phyloP scores from a whole-genome alignment of 2,329 filamentous ascomycete genomes.

The Colletotrichum magnum region DNA sequence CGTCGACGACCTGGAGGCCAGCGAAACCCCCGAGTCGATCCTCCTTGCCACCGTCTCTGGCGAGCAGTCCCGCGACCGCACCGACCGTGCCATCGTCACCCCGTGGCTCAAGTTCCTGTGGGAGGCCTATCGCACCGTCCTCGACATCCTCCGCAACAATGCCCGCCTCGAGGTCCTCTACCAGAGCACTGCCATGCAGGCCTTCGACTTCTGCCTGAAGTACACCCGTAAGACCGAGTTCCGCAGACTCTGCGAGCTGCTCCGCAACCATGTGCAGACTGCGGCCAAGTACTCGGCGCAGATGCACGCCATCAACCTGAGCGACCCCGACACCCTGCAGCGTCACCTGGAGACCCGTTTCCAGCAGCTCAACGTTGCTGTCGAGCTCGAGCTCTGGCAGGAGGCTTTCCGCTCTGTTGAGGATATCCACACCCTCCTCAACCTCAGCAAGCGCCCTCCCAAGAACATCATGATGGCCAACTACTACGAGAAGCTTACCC shows the following conservation, averaged over 20 bases:
- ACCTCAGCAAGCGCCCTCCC: slow-evolving; percentile 95
- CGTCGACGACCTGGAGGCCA: slow-evolving; percentile 95
- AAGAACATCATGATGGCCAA: slow-evolving; percentile 99
- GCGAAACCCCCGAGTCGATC: slow-evolving; percentile 97
- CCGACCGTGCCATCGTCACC: slow-evolving; percentile 97
- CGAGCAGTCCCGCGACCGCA: slow-evolving; percentile 96
- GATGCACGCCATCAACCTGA: slow-evolving; percentile 99
- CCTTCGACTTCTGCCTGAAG: slow-evolving; percentile 98
- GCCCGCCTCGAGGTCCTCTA: slow-evolving; percentile 97
- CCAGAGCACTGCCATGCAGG: slow-evolving; percentile 97
- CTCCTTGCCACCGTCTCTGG: slow-evolving; percentile 97
- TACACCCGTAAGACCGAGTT: slow-evolving; percentile 99
- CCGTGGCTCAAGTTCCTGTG: slow-evolving; percentile 99
- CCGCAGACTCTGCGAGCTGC: slow-evolving; percentile 95
- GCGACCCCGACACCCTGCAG: slow-evolving; percentile 96
- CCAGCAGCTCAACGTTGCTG: slow-evolving; percentile 97
- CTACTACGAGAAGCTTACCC: slow-evolving; percentile 99
- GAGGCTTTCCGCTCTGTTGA: slow-evolving; percentile 99
- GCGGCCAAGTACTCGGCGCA: slow-evolving; percentile 98
- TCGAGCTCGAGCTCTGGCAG: slow-evolving; percentile 98
- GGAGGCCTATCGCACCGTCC: slow-evolving; percentile 98
- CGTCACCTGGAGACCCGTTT: slow-evolving; percentile 98
- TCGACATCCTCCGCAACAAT: slow-evolving; percentile 99
- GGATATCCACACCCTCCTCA: slow-evolving; percentile 97
- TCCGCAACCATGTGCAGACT: slow-evolving; percentile 98